These are phyloP conservation scores for Capronia epimyces DNA, from an alignment of 2,329 filamentous ascomycete species.

Conservation along the genomic window DNA sequence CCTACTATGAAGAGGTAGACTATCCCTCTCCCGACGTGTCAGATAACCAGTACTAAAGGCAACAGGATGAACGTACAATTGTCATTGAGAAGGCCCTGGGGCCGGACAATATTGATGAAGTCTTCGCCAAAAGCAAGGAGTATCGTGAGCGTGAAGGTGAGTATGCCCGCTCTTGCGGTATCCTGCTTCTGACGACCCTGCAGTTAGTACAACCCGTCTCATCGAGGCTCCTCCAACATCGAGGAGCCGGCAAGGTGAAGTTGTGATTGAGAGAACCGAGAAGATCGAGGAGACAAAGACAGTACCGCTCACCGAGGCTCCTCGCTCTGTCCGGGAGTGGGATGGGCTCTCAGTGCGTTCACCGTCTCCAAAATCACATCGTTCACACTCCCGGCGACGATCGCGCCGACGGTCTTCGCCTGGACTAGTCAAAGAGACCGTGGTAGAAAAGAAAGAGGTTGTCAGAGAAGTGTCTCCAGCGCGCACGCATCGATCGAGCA, in stretches of 20 bases:
- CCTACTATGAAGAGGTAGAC: conserved; percentile 76
- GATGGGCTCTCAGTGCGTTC: conserved; percentile 29
- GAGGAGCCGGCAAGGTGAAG: conserved; percentile 19
- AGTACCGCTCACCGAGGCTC: conserved; percentile 29
- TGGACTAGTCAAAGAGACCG: conserved; percentile 22
- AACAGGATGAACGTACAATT: conserved; percentile 64
- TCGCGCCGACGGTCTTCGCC: conserved; percentile 26
- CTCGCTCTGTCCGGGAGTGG: conserved; percentile 34
- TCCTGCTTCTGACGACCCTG: conserved; percentile 5
- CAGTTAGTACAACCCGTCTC: conserved; percentile 29
- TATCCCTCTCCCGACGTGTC: conserved; percentile 26
- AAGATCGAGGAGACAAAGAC: conserved; percentile 23
- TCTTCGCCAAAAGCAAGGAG: conserved; percentile 75
- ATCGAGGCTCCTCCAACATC: conserved; percentile 30
- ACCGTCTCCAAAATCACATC: conserved; percentile 25
- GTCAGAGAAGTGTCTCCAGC: conserved; percentile 26
- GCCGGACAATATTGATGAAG: conserved; percentile 84
- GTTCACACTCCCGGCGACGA: conserved; percentile 32
- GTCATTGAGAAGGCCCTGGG: conserved; percentile 79
- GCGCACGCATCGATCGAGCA: conserved; percentile 22
- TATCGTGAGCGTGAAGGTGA: conserved; percentile 46
- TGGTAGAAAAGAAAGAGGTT: conserved; percentile 26
- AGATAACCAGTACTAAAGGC: conserved; percentile 36
- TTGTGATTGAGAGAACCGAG: conserved; percentile 23
- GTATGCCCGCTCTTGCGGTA: background rate